phyloP scores from a whole-genome alignment of 805 yeast genomes.

The Nakazawaea ambrosiae region DNA sequence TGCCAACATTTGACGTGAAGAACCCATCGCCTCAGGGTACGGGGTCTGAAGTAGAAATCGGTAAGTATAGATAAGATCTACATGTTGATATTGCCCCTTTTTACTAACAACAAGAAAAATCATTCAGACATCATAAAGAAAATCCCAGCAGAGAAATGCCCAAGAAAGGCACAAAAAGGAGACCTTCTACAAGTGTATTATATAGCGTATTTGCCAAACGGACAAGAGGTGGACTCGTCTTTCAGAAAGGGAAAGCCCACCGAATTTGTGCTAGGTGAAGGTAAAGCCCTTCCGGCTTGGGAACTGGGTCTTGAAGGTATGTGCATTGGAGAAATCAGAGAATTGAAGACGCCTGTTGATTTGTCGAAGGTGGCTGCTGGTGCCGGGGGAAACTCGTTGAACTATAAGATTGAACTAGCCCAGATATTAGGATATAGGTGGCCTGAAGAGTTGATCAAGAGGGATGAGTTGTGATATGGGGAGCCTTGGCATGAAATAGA shows the following conservation, averaged over 20 bases:
- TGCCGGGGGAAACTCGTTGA: conserved; percentile 69
- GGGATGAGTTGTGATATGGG: not conserved
- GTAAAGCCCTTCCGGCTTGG: conserved; percentile 86
- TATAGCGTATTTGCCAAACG: conserved; percentile 62
- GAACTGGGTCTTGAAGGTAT: conserved; percentile 66
- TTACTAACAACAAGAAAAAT: too few species aligned
- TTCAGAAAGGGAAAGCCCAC: conserved; percentile 58
- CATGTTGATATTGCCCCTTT: too few species aligned
- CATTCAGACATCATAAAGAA: conserved; percentile 37
- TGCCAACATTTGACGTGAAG: too few species aligned
- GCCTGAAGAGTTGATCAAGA: not conserved
- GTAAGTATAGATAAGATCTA: too few species aligned
- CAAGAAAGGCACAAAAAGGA: conserved; percentile 50
- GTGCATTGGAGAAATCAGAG: conserved; percentile 87
- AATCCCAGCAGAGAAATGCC: conserved; percentile 47
- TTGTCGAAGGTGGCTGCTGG: conserved; percentile 62
- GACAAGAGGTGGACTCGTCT: conserved; percentile 72
- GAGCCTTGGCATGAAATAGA: not conserved
- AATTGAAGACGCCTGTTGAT: conserved; percentile 67
- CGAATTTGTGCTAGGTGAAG: conserved; percentile 61
- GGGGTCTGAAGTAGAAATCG: conserved; percentile 1
- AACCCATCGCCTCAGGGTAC: too few species aligned
- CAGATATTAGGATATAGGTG: conserved; percentile 31
- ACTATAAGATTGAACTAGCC: conserved; percentile 60
- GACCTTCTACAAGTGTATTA: conserved; percentile 73